Conservation (phyloP, 2,329 filamentous ascomycete genomes). For the Nigrograna mackinnonii region DNA sequence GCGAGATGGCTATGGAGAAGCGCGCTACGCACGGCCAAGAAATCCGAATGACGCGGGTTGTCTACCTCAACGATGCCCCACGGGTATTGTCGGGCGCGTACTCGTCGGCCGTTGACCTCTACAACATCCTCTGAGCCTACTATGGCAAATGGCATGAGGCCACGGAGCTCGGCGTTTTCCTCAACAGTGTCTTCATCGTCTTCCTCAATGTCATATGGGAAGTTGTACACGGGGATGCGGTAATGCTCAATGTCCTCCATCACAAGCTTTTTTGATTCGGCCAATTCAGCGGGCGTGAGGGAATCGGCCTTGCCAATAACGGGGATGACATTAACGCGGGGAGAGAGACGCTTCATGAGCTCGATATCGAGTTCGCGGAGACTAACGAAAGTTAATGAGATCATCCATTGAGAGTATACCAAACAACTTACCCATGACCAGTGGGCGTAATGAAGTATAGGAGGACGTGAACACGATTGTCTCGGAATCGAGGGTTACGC, state of each 20-base stretch:
- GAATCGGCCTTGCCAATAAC: slow-evolving; percentile 99
- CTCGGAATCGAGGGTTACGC: slow-evolving; percentile 99
- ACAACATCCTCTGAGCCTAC: slow-evolving; percentile 95
- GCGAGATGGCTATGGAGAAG: slow-evolving; percentile 97
- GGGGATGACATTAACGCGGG: slow-evolving; percentile 97
- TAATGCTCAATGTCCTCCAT: slow-evolving; percentile 99
- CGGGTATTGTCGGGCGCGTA: slow-evolving; percentile 94
- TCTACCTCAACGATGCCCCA: slow-evolving; percentile 99
- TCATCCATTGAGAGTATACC: neutral
- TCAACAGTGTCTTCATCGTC: slow-evolving; percentile 99
- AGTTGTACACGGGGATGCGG: slow-evolving; percentile 99
- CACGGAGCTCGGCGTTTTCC: slow-evolving; percentile 96
- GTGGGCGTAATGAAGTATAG: slow-evolving; percentile 99
- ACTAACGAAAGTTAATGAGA: slow-evolving; percentile 52
- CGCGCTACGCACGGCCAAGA: slow-evolving; percentile 94
- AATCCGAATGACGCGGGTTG: slow-evolving; percentile 98
- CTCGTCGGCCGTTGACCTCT: slow-evolving; percentile 89
- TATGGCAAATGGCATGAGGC: slow-evolving; percentile 98
- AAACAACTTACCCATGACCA: slow-evolving; percentile 75
- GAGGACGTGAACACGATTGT: slow-evolving; percentile 97
- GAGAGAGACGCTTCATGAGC: slow-evolving; percentile 98
- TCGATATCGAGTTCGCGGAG: slow-evolving; percentile 99
- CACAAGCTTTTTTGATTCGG: slow-evolving; percentile 98
- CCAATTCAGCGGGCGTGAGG: slow-evolving; percentile 91
- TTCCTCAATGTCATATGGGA: slow-evolving; percentile 99